Evolutionary conservation across 1,284 basidiomycete species (phyloP).

Genomic region (Trametes sp.): DNA sequence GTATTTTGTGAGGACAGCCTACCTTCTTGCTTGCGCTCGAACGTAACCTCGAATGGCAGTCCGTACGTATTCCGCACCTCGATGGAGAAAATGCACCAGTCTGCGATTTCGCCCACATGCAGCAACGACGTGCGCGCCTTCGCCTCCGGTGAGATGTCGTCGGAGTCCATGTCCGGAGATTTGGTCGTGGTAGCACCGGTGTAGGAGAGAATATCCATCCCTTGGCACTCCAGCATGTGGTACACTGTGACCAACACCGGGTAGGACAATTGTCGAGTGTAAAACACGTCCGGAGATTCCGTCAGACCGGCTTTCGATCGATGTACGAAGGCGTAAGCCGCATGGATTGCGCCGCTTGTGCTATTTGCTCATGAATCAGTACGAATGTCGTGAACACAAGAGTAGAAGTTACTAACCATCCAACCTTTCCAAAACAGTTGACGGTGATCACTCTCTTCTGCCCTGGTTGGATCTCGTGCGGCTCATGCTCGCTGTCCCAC

Average conservation of each 20-base stretch:
- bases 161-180: slow-evolving; percentile 24
- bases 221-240: slow-evolving; percentile 87
- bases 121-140: slow-evolving; percentile 44
- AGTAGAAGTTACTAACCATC: slow-evolving; percentile 68
- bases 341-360: slow-evolving; percentile 77
- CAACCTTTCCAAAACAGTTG: slow-evolving; percentile 86
- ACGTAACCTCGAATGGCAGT: slow-evolving; percentile 85
- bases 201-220: slow-evolving; percentile 80
- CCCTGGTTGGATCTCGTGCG: slow-evolving; percentile 72
- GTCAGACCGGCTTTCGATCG: slow-evolving; percentile 48
- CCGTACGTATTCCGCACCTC: slow-evolving; percentile 92
- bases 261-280: slow-evolving; percentile 85
- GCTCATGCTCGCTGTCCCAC: slow-evolving; percentile 67
- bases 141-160: slow-evolving; percentile 31
- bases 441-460: slow-evolving; percentile 75
- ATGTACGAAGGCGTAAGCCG: slow-evolving; percentile 83
- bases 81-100: slow-evolving; percentile 86
- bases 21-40: slow-evolving; percentile 74
- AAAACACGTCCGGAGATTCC: slow-evolving; percentile 63
- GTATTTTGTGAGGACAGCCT: slow-evolving; percentile 24
- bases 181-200: slow-evolving; percentile 47
- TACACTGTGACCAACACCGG: slow-evolving; percentile 92
- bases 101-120: slow-evolving; percentile 57
- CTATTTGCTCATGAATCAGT: slow-evolving; percentile 52
- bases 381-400: not conserved